A percentile compares a stretch with the other conserved stretches of the same genome.
phyloP scores from a whole-genome alignment of 2,329 filamentous ascomycete species.

The Fusarium sp. region DNA sequence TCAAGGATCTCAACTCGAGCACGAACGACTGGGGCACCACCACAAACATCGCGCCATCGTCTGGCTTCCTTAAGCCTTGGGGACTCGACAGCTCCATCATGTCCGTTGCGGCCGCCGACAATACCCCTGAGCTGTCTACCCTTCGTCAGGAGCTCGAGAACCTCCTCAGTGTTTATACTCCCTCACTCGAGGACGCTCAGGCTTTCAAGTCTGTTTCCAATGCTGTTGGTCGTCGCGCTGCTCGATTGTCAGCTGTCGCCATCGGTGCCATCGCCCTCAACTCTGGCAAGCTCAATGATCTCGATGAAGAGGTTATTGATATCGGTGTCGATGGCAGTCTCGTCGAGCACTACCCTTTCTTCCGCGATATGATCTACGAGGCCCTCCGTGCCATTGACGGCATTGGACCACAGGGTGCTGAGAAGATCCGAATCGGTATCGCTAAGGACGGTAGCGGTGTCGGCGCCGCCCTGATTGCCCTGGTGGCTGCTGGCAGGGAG shows the following conservation, averaged over 20 bases:
- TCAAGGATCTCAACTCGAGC: constrained; percentile 79
- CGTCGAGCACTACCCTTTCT: constrained; percentile 95
- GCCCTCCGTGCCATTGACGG: constrained; percentile 79
- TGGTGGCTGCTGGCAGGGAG: constrained; percentile 80
- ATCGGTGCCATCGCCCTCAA: constrained; percentile 86
- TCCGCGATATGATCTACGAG: constrained; percentile 87
- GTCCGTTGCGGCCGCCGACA: constrained; percentile 86
- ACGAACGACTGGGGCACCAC: constrained; percentile 76
- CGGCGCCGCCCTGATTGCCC: constrained; percentile 91
- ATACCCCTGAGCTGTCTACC: constrained; percentile 73
- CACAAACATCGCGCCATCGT: constrained; percentile 72
- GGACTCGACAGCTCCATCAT: constrained; percentile 91
- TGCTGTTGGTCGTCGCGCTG: constrained; percentile 88
- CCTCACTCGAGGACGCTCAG: constrained; percentile 84
- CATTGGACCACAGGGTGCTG: constrained; percentile 81
- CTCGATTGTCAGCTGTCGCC: constrained; percentile 86
- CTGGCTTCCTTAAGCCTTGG: constrained; percentile 81
- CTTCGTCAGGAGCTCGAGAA: constrained; percentile 83
- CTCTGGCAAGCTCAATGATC: constrained; percentile 74
- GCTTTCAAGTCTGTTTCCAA: constrained; percentile 85
- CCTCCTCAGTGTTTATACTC: constrained; percentile 77
- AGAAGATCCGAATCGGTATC: constrained; percentile 91
- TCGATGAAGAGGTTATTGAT: constrained; percentile 78
- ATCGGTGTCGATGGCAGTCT: constrained; percentile 94
- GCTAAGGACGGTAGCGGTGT: constrained; percentile 90